Percentiles rank a stretch among this genome's conserved stretches.
These are phyloP conservation scores for Pontederia paniculata DNA, from an alignment of 176 grass and related monocot genomes.

Conservation along the genomic window DNA sequence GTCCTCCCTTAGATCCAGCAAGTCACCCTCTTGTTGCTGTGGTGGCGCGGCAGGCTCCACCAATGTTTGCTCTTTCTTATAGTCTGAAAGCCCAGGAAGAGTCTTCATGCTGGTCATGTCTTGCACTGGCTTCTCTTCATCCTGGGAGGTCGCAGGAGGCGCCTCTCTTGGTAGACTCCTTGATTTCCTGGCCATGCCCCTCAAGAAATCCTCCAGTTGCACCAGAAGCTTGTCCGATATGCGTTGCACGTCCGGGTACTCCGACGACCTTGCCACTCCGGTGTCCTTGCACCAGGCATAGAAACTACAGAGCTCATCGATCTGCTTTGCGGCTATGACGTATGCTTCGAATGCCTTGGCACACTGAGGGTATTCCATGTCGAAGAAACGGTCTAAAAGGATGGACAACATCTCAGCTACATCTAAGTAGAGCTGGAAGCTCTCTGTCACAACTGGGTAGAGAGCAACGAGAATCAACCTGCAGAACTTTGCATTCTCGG, in stretches of 20 bases:
- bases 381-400: conserved; percentile 70
- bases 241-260: conserved; percentile 41
- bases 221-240: conserved; percentile 45
- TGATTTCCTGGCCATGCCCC: conserved; percentile 26
- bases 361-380: conserved; percentile 59
- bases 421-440: conserved; percentile 42
- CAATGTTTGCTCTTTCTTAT: conserved; percentile 1
- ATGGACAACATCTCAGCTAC: conserved; percentile 30
- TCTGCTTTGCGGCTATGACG: conserved; percentile 43
- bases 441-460: conserved; percentile 32
- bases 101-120: conserved; percentile 20
- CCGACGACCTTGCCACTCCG: conserved; percentile 34
- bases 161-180: conserved; percentile 28
- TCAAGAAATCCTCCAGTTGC: conserved; percentile 61
- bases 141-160: not conserved
- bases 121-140: conserved; percentile 10
- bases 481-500: conserved; percentile 32
- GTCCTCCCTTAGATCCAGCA: conserved; percentile 56
- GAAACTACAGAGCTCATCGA: conserved; percentile 40
- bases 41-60: conserved; percentile 2
- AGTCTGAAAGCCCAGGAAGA: conserved; percentile 7
- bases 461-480: conserved; percentile 42
- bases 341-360: conserved; percentile 63
- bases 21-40: conserved; percentile 10
- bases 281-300: conserved; percentile 52